Evolutionary conservation across 768 basidiomycete genomes (phyloP).

Genomic region (Lentinula sp.): DNA sequence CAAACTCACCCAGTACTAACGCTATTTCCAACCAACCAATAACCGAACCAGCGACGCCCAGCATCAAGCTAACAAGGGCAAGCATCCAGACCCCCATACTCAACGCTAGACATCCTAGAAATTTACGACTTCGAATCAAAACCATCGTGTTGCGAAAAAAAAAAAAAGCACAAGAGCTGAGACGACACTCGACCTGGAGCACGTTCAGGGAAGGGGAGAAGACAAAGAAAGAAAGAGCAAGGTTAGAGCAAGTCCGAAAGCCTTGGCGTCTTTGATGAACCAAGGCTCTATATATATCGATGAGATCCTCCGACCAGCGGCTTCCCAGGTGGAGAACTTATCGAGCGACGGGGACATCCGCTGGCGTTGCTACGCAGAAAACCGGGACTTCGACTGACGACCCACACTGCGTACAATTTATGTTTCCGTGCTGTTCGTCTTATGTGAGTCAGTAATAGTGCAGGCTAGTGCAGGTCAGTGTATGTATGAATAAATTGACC

Average conservation of each 20-base stretch:
- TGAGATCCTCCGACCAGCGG: neutral
- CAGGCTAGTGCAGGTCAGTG: neutral
- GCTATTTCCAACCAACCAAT: conserved; percentile 17
- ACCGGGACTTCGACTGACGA: neutral
- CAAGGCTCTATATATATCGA: neutral
- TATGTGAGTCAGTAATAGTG: no score
- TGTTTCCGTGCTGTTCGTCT: no score
- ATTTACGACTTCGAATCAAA: conserved; percentile 14
- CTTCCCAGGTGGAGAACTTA: neutral
- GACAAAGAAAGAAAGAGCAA: neutral
- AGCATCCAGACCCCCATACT: conserved; percentile 14
- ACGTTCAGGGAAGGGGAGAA: neutral
- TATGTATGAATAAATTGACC: neutral
- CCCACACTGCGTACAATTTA: no score
- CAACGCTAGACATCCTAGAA: conserved; percentile 14
- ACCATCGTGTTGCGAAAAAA: conserved; percentile 9
- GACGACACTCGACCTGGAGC: conserved; percentile 7
- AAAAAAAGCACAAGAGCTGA: neutral
- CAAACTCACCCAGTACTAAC: conserved; percentile 9
- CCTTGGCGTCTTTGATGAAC: neutral
- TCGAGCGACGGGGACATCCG: neutral
- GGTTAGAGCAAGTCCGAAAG: neutral
- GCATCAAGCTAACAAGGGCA: conserved; percentile 11
- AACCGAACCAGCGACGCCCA: conserved; percentile 12
- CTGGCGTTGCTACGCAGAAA: neutral